Evolutionary conservation across 2,329 filamentous ascomycete species (phyloP).

Genomic region (Penicillium sp.): DNA sequence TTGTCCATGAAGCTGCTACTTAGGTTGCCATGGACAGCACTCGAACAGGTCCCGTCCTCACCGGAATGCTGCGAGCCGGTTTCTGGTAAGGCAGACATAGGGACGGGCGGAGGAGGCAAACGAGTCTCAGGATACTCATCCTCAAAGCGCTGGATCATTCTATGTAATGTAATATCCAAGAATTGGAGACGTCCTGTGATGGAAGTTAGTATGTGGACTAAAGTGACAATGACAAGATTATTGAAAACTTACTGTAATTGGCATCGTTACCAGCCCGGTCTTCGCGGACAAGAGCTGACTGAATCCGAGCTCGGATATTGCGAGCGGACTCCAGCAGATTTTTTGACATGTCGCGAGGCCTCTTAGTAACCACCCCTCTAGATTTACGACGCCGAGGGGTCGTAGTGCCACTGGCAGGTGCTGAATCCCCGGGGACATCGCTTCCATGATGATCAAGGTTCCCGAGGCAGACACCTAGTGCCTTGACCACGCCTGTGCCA

Average conservation of each 20-base stretch:
- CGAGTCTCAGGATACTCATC: constrained; percentile 93
- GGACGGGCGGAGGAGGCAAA: constrained; percentile 35
- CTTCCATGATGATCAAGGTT: constrained; percentile 65
- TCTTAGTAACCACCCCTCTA: constrained; percentile 53
- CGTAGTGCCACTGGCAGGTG: constrained; percentile 52
- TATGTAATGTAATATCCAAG: constrained; percentile 81
- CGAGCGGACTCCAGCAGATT: constrained; percentile 82
- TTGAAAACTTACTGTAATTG: constrained; percentile 66
- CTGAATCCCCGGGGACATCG: constrained; percentile 38
- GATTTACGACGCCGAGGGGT: constrained; percentile 56
- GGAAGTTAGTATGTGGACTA: constrained; percentile 24
- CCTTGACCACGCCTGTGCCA: constrained; percentile 92
- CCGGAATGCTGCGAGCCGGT: constrained; percentile 37
- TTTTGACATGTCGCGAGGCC: constrained; percentile 90
- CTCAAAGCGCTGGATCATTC: constrained; percentile 93
- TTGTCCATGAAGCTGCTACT: constrained; percentile 29
- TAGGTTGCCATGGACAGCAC: constrained; percentile 33
- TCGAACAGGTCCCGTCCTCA: constrained; percentile 26
- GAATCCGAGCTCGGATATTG: constrained; percentile 80
- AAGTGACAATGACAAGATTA: background rate
- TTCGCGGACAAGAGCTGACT: constrained; percentile 78
- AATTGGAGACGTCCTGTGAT: constrained; percentile 72
- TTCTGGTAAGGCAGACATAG: constrained; percentile 22
- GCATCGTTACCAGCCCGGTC: constrained; percentile 68
- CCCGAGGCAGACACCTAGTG: constrained; percentile 82